Conservation (phyloP, 164 flowering plant genomes). For the Berberis vulgaris region DNA sequence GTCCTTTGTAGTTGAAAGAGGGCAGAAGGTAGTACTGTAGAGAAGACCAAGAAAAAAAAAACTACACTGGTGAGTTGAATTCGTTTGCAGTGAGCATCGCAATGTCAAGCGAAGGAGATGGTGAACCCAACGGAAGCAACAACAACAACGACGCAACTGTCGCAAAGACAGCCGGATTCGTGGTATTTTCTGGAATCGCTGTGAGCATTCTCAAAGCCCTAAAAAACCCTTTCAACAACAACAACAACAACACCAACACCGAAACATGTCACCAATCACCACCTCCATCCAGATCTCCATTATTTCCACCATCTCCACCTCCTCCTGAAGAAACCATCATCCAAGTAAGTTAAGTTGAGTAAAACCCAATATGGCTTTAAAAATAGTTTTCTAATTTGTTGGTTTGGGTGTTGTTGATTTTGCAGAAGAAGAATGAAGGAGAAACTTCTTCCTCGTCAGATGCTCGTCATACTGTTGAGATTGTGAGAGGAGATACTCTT, state of each 20-base stretch:
- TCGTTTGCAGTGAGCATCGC: too few species aligned
- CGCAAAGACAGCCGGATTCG: conserved; percentile 33
- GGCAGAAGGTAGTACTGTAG: too few species aligned
- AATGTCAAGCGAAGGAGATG: too few species aligned
- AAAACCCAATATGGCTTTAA: conserved; percentile 5
- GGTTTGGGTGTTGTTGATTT: neutral
- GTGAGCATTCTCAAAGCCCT: conserved; percentile 40
- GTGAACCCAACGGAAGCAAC: neutral
- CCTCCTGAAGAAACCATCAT: conserved; percentile 13
- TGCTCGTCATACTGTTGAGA: conserved; percentile 20
- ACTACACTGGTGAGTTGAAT: too few species aligned
- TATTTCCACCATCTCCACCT: conserved; percentile 8
- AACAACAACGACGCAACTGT: conserved; percentile 14
- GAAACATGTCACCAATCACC: neutral
- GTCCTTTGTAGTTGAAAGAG: too few species aligned
- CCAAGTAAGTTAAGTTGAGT: neutral
- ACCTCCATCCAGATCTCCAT: conserved; percentile 6
- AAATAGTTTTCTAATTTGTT: neutral
- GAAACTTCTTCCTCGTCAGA: neutral
- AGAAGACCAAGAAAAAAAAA: too few species aligned
- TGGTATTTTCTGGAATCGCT: conserved; percentile 41
- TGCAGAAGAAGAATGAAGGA: neutral
- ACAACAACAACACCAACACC: conserved; percentile 1
- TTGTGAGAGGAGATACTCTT: conserved; percentile 42
- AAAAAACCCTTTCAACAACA: conserved; percentile 19